phyloP scores from a whole-genome alignment of 768 basidiomycete species.

The Suillus sp. region DNA sequence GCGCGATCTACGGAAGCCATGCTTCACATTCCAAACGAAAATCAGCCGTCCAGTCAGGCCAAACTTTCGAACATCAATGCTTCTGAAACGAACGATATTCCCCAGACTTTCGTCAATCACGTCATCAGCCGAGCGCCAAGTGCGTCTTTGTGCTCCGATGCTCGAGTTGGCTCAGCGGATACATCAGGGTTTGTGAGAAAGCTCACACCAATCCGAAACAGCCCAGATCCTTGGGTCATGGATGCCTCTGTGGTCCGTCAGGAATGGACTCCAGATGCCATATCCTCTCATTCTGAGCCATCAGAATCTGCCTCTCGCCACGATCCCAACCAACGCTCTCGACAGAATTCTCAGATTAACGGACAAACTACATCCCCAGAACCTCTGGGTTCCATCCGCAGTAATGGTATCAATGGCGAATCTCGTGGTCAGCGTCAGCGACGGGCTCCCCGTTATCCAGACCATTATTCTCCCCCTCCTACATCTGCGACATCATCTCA shows the following conservation, averaged over 20 bases:
- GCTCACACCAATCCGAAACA: constrained; percentile 3
- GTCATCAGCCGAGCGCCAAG: neutral
- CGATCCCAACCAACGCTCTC: neutral
- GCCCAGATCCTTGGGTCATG: constrained; percentile 16
- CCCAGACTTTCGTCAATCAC: neutral
- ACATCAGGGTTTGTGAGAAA: constrained; percentile 3
- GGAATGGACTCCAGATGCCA: constrained; percentile 11
- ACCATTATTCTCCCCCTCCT: constrained; percentile 19
- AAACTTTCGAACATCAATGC: constrained; percentile 16
- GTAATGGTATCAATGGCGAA: constrained; percentile 14
- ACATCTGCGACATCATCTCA: neutral
- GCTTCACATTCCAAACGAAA: constrained; percentile 1
- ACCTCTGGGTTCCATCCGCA: constrained; percentile 9
- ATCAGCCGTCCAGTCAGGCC: constrained; percentile 26
- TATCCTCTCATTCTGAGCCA: constrained; percentile 12
- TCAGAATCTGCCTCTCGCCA: constrained; percentile 14
- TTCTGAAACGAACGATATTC: neutral
- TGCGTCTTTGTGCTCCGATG: constrained; percentile 7
- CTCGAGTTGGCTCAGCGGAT: constrained; percentile 3
- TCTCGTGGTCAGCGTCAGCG: constrained; percentile 16
- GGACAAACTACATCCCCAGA: constrained; percentile 13
- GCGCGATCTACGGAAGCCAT: neutral
- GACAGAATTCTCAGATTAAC: neutral
- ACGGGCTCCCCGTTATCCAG: constrained; percentile 9
- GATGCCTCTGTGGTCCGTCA: constrained; percentile 12